Evolutionary conservation across 768 basidiomycete species (phyloP), one percentile per base, ranked within the genome.

Genomic region (Multifurca ochricompacta): DNA sequence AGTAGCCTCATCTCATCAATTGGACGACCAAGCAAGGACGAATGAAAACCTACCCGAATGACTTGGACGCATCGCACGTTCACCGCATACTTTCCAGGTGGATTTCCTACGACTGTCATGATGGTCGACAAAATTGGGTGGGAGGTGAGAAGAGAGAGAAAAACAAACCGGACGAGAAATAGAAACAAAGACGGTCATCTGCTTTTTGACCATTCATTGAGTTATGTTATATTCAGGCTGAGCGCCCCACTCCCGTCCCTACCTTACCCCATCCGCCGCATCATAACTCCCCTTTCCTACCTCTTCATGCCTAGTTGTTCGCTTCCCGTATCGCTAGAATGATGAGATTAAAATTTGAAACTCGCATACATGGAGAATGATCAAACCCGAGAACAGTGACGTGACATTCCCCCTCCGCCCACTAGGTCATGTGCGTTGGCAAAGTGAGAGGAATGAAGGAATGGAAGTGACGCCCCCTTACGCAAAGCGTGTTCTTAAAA

Each of bases 51-150:
- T 19, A 56, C 54, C 36, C 21, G 42, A 35, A 56, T 27, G 25
- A 40, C 36, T 25, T 51, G 54, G 14, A 56, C 36, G 36, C 54
- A 56, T 27, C 54, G 49, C 25, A 56, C 54, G 18, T 56, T 56
- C 43, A 56, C 49, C 3, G 32, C 35, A 34, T 39, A 50, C 3
- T 37, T n/a, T 5, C 30, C 23, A 7, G n/a, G 27, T n/a, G 43
- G 31, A 3, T 37, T 43, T 16, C 2, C 5, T 23, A 21, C 2
- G 18, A 30, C 11, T 11, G 41, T 48, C 48, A 55, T 55, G 18
- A 19, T n/a, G 8, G 8, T 31, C 19, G 19, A 10, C 35, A 16
- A n/a, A n/a, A n/a, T n/a, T n/a, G n/a, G n/a, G n/a, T n/a, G n/a
- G n/a, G n/a, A n/a, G n/a, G n/a, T n/a, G n/a, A n/a, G 28, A 37